These are phyloP conservation scores for Dittrichia graveolens DNA, from an alignment of 129 eudicot species.

Conservation along the genomic window DNA sequence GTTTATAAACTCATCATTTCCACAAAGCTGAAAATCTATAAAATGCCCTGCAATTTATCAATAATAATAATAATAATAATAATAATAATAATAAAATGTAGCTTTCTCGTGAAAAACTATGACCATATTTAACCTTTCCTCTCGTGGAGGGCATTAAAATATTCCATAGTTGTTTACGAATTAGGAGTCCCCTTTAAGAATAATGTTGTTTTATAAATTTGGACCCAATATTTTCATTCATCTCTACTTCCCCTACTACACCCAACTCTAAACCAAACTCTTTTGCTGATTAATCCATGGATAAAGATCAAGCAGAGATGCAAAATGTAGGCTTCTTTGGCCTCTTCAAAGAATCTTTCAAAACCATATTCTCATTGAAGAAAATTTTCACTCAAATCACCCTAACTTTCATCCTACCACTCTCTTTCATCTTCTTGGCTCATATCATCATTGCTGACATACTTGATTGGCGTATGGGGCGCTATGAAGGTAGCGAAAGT, in stretches of 20 bases:
- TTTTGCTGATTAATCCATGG: constrained; percentile 26
- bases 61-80: too few species aligned
- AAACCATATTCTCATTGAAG: constrained; percentile 38
- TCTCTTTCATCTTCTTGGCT: constrained; percentile 36
- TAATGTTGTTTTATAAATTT: constrained; percentile 29
- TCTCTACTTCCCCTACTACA: neutral
- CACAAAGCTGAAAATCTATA: too few species aligned
- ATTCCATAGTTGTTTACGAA: constrained; percentile 20
- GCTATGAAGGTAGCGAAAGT: neutral
- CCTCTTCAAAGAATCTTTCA: constrained; percentile 39
- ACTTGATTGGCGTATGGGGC: constrained; percentile 18
- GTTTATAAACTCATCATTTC: too few species aligned
- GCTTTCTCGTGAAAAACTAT: constrained; percentile 24
- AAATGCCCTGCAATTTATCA: too few species aligned
- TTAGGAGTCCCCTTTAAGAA: neutral
- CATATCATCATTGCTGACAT: constrained; percentile 23
- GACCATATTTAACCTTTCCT: constrained; percentile 18
- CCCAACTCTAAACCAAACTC: neutral
- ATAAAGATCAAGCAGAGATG: constrained; percentile 43
- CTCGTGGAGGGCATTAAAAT: constrained; percentile 7
- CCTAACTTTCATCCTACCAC: constrained; percentile 46
- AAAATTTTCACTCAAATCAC: constrained; percentile 43
- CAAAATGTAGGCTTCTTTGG: constrained; percentile 45
- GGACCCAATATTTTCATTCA: neutral
- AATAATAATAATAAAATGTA: neutral